Percentiles rank a stretch among this genome's conserved stretches.
Evolutionary conservation across 257 asterid species (phyloP).

Genomic region (Oldenlandia corymbosa): DNA sequence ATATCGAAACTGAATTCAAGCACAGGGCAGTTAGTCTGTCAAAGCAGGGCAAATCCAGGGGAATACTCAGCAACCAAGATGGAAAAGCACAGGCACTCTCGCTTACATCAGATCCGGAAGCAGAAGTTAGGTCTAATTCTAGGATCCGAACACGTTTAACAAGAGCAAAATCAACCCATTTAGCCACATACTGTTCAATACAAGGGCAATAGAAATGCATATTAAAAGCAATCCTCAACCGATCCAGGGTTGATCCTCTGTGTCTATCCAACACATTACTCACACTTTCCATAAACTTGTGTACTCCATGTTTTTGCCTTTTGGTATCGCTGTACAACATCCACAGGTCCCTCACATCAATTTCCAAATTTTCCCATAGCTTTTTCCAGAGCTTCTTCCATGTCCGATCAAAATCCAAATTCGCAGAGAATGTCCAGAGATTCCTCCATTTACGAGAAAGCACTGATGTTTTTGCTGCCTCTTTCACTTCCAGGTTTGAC

Average conservation of each 20-base stretch:
- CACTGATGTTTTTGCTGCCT: not conserved
- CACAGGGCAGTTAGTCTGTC: not conserved
- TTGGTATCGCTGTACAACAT: not conserved
- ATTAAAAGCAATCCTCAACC: conserved; percentile 1
- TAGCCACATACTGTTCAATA: not conserved
- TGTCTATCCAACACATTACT: not conserved
- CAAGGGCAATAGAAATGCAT: no score
- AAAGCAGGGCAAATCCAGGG: not conserved
- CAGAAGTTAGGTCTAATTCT: not conserved
- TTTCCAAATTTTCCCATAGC: no score
- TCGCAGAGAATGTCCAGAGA: not conserved
- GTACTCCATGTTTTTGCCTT: not conserved
- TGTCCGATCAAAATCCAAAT: not conserved
- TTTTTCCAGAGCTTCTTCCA: no score
- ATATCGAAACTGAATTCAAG: not conserved
- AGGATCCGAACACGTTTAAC: not conserved
- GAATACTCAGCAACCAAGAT: not conserved
- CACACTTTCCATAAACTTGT: not conserved
- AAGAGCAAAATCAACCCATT: conserved; percentile 7
- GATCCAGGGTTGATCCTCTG: not conserved
- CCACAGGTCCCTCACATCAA: not conserved
- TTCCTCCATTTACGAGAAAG: not conserved
- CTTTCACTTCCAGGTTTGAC: not conserved
- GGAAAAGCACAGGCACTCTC: not conserved
- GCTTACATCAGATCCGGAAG: not conserved